Evolutionary conservation across 2,329 filamentous ascomycete genomes (phyloP), one percentile per base, ranked within the genome.

Genomic region (Didymella sp.): DNA sequence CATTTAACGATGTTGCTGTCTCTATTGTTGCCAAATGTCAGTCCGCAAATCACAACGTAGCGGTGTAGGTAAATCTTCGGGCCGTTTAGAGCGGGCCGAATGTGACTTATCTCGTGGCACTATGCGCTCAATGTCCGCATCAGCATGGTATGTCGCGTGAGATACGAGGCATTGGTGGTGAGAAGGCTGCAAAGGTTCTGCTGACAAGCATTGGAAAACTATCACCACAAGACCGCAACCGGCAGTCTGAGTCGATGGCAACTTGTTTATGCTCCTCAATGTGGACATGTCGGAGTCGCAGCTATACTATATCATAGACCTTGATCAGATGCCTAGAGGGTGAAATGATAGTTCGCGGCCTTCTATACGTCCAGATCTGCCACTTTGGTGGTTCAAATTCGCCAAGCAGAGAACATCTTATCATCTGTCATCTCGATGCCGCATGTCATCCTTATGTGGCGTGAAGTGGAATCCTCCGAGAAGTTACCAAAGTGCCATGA

Each of bases 41-140:
- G 17, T 5, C 22, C 2, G 8, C 1, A 3, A 44, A 13, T 8
- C 31, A 4, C 21, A 17, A 44, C 37, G 43, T 52, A 49, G 54
- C 54, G 54, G 54, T 52, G 48, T 57, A 27, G n/a, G 48, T 57
- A 27, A 21, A 24, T 4, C 28, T 52, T 57, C 54, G 54, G 54
- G 37, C 54, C 54, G 42, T 52, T 17, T 57, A 49, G 48, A 57
- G 54, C 54, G 54, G 54, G 48, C 54, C 54, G 48, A 57, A 21
- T 57, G 24, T 44, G 43, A 48, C 43, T 44, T 43, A 33, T 48
- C 37, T 38, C 31, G 21, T 48, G 38, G 43, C 43, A 38, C 31
- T 51, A 25, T 45, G 33, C 45, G 6, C 33, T 27, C 38, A 40
- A 27, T 21, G 17, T 22, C 31, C 40, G 30, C 28, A 37, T 33